Conservation (phyloP, 75 land plant genomes). For the Larix kaempferi region DNA sequence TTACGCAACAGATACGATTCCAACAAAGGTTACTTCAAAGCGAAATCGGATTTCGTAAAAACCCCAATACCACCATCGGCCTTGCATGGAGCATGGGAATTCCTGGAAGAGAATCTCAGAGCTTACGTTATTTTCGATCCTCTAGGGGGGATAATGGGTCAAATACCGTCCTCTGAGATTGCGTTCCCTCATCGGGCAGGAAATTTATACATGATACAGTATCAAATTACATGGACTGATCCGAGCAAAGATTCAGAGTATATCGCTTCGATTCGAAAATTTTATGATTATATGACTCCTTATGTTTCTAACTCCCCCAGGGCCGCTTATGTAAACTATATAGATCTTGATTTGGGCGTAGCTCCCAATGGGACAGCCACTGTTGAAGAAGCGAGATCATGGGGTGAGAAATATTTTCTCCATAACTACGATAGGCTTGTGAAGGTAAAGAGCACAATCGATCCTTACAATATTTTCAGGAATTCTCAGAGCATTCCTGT, state of each 20-base stretch:
- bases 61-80: background rate
- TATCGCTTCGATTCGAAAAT: constrained; percentile 6
- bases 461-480: constrained; percentile 14
- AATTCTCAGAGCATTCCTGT: constrained; percentile 17
- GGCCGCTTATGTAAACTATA: constrained; percentile 13
- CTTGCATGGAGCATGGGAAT: background rate
- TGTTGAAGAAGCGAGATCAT: background rate
- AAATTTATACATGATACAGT: constrained; percentile 10
- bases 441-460: constrained; percentile 9
- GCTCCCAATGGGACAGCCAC: background rate
- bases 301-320: constrained; percentile 12
- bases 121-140: constrained; percentile 11
- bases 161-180: background rate
- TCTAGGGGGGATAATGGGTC: constrained; percentile 6
- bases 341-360: constrained; percentile 14
- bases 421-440: constrained; percentile 13
- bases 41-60: background rate
- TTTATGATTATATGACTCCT: constrained; percentile 16
- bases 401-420: constrained; percentile 17
- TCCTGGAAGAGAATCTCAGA: background rate
- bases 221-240: background rate
- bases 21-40: background rate
- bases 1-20: background rate
- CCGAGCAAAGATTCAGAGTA: background rate
- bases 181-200: constrained; percentile 13